Evolutionary conservation across 495 filamentous ascomycete genomes (phyloP).

Genomic region (Talaromyces wortmannii): DNA sequence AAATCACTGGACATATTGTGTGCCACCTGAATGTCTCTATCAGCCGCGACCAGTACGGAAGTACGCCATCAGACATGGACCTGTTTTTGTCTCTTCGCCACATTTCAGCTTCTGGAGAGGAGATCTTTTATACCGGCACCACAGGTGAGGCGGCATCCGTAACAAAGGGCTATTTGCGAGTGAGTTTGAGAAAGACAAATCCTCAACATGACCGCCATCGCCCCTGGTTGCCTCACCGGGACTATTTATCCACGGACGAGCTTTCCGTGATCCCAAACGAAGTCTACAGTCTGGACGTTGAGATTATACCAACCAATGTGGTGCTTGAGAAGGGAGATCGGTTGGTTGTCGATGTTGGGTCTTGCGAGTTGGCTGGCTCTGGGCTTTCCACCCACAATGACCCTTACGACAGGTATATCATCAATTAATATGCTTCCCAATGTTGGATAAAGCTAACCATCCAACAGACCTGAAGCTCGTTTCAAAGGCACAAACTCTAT

Average conservation of each 20-base stretch:
- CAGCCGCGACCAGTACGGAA: slow-evolving; percentile 14
- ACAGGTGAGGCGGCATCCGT: slow-evolving; percentile 26
- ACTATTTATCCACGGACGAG: slow-evolving; percentile 46
- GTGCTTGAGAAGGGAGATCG: slow-evolving; percentile 41
- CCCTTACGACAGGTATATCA: background rate
- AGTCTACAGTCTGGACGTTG: slow-evolving; percentile 50
- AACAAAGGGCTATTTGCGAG: slow-evolving; percentile 30
- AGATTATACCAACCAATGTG: slow-evolving; percentile 58
- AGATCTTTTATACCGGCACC: slow-evolving; percentile 59
- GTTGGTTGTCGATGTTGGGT: slow-evolving; percentile 44
- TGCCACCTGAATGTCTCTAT: slow-evolving; percentile 55
- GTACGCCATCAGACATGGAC: slow-evolving; percentile 48
- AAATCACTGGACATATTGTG: slow-evolving; percentile 60
- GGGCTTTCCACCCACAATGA: background rate
- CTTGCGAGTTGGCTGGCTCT: slow-evolving; percentile 37
- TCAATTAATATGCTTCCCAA: no score
- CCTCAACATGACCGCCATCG: slow-evolving; percentile 18
- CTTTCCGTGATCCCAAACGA: slow-evolving; percentile 36
- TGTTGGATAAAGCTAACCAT: no score
- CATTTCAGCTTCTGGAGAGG: slow-evolving; percentile 44
- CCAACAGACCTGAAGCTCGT: no score
- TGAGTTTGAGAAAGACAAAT: slow-evolving; percentile 46
- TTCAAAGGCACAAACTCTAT: no score
- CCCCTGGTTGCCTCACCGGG: slow-evolving; percentile 40
- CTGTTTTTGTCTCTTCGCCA: slow-evolving; percentile 60